A percentile compares a stretch with the other conserved stretches of the same genome.
These are phyloP conservation scores for Pseudogymnoascus sp. DNA, from an alignment of 2,329 filamentous ascomycete genomes.

Conservation along the genomic window DNA sequence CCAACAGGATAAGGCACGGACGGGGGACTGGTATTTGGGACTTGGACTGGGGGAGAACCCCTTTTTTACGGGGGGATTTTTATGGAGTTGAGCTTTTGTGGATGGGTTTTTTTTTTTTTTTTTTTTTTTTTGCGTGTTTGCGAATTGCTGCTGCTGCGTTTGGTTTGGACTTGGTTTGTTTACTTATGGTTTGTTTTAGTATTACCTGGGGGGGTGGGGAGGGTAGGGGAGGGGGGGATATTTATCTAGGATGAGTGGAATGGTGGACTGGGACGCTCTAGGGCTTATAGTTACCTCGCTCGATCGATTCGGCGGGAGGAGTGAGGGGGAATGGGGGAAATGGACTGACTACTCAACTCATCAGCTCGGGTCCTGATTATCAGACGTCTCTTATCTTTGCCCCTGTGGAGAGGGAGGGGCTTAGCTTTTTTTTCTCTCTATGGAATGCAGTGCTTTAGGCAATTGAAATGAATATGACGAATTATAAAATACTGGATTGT, in stretches of 20 bases:
- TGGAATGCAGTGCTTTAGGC: neutral
- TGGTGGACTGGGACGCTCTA: neutral
- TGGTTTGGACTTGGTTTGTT: neutral
- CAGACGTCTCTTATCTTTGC: neutral
- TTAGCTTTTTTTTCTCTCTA: neutral
- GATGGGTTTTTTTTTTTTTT: neutral
- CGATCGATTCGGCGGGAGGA: neutral
- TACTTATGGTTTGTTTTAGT: neutral
- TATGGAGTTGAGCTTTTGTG: neutral
- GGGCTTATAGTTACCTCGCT: neutral
- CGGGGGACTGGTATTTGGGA: neutral
- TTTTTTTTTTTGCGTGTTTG: neutral
- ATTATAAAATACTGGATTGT: neutral
- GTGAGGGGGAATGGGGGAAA: neutral
- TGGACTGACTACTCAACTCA: neutral
- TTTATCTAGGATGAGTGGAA: neutral
- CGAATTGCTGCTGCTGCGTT: neutral
- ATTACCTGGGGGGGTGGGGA: neutral
- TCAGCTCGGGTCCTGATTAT: neutral
- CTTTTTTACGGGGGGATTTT: neutral
- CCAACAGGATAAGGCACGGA: neutral
- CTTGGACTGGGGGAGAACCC: neutral
- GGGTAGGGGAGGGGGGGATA: neutral
- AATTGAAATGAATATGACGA: neutral
- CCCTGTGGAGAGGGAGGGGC: neutral